Evolutionary conservation across 2,329 filamentous ascomycete species (phyloP).

Genomic region (Xylaria polymorpha): DNA sequence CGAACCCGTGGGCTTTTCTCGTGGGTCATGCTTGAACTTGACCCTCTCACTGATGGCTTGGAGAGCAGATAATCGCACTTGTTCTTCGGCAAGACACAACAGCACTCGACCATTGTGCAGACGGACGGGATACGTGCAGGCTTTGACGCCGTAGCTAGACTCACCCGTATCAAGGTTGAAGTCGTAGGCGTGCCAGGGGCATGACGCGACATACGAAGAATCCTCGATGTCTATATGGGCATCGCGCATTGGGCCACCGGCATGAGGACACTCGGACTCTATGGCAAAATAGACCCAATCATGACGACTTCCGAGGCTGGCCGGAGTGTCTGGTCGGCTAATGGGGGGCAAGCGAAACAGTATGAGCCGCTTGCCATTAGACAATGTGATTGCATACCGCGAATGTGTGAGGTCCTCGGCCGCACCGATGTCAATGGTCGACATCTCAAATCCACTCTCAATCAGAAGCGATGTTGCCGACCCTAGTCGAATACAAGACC

Average conservation of each 20-base stretch:
- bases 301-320: conserved; percentile 50
- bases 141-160: conserved; percentile 60
- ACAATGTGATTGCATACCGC: conserved; percentile 57
- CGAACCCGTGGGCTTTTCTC: conserved; percentile 36
- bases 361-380: conserved; percentile 58
- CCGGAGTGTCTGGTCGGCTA: conserved; percentile 43
- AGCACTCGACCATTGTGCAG: conserved; percentile 51
- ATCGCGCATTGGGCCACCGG: conserved; percentile 59
- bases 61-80: conserved; percentile 49
- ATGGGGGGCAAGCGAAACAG: conserved; percentile 59
- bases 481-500: background rate
- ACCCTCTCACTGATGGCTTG: conserved; percentile 59
- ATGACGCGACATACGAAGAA: conserved; percentile 59
- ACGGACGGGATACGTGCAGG: conserved; percentile 58
- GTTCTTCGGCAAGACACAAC: conserved; percentile 49
- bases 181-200: conserved; percentile 62
- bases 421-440: conserved; percentile 46
- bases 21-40: conserved; percentile 55
- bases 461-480: background rate
- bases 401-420: conserved; percentile 53
- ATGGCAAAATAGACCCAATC: conserved; percentile 61
- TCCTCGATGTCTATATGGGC: conserved; percentile 60
- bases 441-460: conserved; percentile 41
- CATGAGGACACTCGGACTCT: conserved; percentile 61
- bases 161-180: conserved; percentile 62